Base-by-base conservation (phyloP, 179 eudicot species). In the Amaranthus tricolor region DNA sequence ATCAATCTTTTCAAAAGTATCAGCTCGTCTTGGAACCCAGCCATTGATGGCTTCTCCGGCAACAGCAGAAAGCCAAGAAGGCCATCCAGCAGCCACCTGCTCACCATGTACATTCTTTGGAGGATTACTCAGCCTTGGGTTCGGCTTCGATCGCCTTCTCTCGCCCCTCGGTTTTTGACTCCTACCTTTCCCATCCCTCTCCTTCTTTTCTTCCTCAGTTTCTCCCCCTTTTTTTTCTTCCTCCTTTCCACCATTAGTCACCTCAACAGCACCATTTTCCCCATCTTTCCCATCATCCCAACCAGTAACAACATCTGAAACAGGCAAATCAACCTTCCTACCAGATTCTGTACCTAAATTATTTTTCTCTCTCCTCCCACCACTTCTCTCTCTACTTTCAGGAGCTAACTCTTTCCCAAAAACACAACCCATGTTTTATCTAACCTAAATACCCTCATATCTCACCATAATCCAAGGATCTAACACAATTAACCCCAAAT, bases 1-100 rank as follows among this genome's bases (percentile, higher is more conserved):
- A 73, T 88, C 94, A 76, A 89, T 88, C 76, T 89, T 89, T 79
- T 88, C 94, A 49, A 89, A 88, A 71, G 86, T 86, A 74, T 89
- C 94, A 0, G 94, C 94, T 56, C 94, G 87, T 31, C 94, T 82
- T n/a, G 94, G 94, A 75, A 85, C 78, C 94, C 94, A 89, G 14
- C 94, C 94, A 54, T 90, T 86, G n/a, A 90, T 86, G 0, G 89
- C 96, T 77, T 90, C 96, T 20, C 87, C 96, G 2, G 86, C 86
- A 83, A 86, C 88, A 11, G 87, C 86, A 5, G 91, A 88, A 19
- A 89, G 86, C 96, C 96, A 90, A 77, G 91, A 78, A 9, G 93
- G 95, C 95, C 95, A 90, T 14, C 92, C 92, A 74, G 95, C 92
- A 1, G 95, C 90, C 68, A 88, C 95, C 81, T 87, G 95, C 76